A percentile compares a stretch with the other conserved stretches of the same genome.
phyloP scores from a whole-genome alignment of 225 moss, liverwort and hornwort species.

The Physcomitrellopsis africana region DNA sequence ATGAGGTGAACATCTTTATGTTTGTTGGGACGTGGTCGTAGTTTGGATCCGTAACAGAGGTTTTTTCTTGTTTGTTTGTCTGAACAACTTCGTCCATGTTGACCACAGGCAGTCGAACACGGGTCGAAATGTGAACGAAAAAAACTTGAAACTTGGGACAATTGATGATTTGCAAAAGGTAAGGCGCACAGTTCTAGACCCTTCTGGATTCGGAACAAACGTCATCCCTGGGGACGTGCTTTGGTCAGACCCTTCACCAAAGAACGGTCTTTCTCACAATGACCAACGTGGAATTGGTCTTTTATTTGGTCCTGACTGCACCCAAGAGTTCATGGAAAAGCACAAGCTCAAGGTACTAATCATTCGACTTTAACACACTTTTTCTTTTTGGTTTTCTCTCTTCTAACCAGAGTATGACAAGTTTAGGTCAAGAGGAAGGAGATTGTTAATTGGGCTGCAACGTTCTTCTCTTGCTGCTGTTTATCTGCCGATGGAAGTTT shows the following conservation, averaged over 20 bases:
- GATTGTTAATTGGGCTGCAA: too few species aligned
- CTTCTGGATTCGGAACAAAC: conserved; percentile 76
- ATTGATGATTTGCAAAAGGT: conserved; percentile 78
- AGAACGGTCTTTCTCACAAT: conserved; percentile 78
- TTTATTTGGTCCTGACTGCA: conserved; percentile 95
- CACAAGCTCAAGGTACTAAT: conserved; percentile 84
- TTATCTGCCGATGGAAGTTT: too few species aligned
- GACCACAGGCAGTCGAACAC: conserved; percentile 78
- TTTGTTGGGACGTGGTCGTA: conserved; percentile 41
- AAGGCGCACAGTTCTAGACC: conserved; percentile 79
- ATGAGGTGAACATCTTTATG: conserved; percentile 52
- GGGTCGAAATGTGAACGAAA: conserved; percentile 43
- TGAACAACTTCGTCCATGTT: conserved; percentile 78
- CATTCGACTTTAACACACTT: too few species aligned
- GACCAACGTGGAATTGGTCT: conserved; percentile 91
- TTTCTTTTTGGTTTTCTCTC: too few species aligned
- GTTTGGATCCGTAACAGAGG: conserved; percentile 56
- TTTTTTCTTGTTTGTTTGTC: conserved; percentile 76
- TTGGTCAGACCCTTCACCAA: conserved; percentile 95
- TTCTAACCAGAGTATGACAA: too few species aligned
- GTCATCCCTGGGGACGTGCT: conserved; percentile 90
- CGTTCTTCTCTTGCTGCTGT: too few species aligned
- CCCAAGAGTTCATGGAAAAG: conserved; percentile 98
- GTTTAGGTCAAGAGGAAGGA: too few species aligned
- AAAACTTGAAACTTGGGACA: conserved; percentile 69